Evolutionary conservation across 192 early-diverging fungal species (phyloP).

Genomic region (Entomortierella beljakovae): DNA sequence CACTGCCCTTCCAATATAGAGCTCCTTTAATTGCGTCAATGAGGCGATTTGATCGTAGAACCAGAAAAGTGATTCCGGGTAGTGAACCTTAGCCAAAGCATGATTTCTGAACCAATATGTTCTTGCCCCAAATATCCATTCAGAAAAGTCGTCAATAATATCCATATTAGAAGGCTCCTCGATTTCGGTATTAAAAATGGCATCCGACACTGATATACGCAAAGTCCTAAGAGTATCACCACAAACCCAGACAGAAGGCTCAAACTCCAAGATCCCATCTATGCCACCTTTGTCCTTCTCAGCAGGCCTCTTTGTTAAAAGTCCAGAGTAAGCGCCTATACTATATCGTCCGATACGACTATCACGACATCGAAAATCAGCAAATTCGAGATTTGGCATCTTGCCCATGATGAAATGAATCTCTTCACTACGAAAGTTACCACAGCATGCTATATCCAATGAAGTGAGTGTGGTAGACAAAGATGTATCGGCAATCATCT

Average conservation of each 20-base stretch:
- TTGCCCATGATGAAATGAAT: neutral
- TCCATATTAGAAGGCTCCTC: neutral
- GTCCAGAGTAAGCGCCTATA: neutral
- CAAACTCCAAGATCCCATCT: neutral
- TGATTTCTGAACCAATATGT: neutral
- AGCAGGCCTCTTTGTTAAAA: neutral
- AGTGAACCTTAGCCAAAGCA: neutral
- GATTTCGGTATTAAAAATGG: neutral
- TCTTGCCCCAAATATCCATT: constrained; percentile 10
- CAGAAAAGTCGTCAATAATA: constrained; percentile 6
- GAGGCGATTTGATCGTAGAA: constrained; percentile 15
- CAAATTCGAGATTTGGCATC: neutral
- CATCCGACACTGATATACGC: neutral
- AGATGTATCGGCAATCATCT: neutral
- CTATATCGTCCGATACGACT: neutral
- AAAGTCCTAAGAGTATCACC: neutral
- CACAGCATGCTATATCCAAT: neutral
- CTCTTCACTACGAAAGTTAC: neutral
- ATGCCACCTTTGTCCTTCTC: neutral
- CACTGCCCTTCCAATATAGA: constrained; percentile 10
- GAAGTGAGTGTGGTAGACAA: neutral
- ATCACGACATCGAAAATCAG: neutral
- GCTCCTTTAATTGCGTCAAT: constrained; percentile 7
- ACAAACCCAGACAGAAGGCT: neutral
- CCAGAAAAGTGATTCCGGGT: constrained; percentile 1